Percentiles rank a stretch among this genome's conserved stretches.
phyloP scores from a whole-genome alignment of 495 filamentous ascomycete genomes.

The Penicillium lividum region DNA sequence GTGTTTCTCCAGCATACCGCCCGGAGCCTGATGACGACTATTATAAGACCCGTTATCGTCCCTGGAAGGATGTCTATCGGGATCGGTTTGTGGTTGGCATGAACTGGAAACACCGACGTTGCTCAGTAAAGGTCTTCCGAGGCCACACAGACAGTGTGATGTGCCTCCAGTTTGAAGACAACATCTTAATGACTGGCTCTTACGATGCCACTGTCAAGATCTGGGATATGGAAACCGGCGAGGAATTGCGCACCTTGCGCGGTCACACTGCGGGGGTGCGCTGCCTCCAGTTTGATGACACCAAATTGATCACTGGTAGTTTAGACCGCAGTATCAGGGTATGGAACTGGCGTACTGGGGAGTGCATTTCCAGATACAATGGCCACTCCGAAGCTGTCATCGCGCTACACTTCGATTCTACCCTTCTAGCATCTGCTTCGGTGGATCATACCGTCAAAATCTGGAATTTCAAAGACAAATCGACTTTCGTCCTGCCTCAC shows the following conservation, averaged over 20 bases:
- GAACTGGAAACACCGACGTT: slow-evolving; percentile 95
- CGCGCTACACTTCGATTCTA: slow-evolving; percentile 79
- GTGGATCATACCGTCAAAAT: slow-evolving; percentile 89
- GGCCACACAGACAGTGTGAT: slow-evolving; percentile 95
- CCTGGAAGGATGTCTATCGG: slow-evolving; percentile 93
- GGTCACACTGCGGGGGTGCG: slow-evolving; percentile 84
- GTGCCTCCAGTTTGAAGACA: slow-evolving; percentile 93
- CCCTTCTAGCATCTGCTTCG: slow-evolving; percentile 82
- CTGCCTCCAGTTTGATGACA: slow-evolving; percentile 90
- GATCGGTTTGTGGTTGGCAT: slow-evolving; percentile 87
- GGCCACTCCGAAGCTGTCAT: slow-evolving; percentile 82
- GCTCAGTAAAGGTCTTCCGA: slow-evolving; percentile 73
- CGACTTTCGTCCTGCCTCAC: slow-evolving; percentile 75
- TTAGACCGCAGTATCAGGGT: slow-evolving; percentile 80
- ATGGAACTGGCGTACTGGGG: slow-evolving; percentile 96
- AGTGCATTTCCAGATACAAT: slow-evolving; percentile 76
- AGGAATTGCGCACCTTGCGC: slow-evolving; percentile 76
- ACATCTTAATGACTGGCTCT: slow-evolving; percentile 88
- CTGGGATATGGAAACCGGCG: slow-evolving; percentile 88
- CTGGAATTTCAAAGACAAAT: slow-evolving; percentile 87
- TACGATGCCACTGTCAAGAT: slow-evolving; percentile 95
- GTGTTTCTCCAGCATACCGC: slow-evolving; percentile 31
- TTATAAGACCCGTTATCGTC: slow-evolving; percentile 56
- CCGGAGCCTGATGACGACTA: slow-evolving; percentile 38
- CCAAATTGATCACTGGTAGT: slow-evolving; percentile 81